phyloP scores from a whole-genome alignment of 2,329 filamentous ascomycete genomes.

The Diaporthe humulicola region DNA sequence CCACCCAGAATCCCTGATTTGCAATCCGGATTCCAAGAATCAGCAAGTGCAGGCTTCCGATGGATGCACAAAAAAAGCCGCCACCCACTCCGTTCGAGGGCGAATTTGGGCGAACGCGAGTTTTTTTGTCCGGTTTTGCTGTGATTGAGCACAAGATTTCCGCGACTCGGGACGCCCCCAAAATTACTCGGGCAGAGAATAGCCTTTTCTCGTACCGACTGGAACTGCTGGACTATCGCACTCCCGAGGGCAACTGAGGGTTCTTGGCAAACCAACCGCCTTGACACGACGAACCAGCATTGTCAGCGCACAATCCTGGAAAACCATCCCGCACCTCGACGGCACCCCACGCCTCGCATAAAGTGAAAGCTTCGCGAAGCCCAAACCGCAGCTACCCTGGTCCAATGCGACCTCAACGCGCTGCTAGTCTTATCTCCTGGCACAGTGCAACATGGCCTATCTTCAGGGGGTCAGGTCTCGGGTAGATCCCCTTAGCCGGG shows the following conservation, averaged over 20 bases:
- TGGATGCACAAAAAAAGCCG: background rate
- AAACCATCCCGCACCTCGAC: background rate
- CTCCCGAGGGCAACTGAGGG: background rate
- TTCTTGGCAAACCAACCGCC: slow-evolving; percentile 1
- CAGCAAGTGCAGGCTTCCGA: slow-evolving; percentile 14
- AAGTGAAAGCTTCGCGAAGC: slow-evolving; percentile 1
- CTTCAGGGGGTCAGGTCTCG: slow-evolving; percentile 16
- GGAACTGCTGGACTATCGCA: slow-evolving; percentile 8
- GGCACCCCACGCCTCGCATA: background rate
- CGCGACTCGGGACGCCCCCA: slow-evolving; percentile 18
- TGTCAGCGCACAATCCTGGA: slow-evolving; percentile 3
- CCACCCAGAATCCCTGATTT: slow-evolving; percentile 26
- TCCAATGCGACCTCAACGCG: background rate
- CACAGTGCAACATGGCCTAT: background rate
- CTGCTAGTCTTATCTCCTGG: slow-evolving; percentile 18
- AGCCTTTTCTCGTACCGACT: slow-evolving; percentile 15
- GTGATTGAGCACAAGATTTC: background rate
- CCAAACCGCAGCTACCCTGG: slow-evolving; percentile 12
- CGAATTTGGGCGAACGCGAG: slow-evolving; percentile 2
- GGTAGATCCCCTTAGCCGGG: slow-evolving; percentile 26
- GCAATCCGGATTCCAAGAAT: slow-evolving; percentile 11
- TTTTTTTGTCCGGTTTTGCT: background rate
- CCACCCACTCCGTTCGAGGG: background rate
- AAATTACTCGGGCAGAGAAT: slow-evolving; percentile 16
- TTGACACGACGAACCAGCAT: background rate